Base-by-base conservation (phyloP, 371 early-diverging fungal genomes). In the Fennellomyces sp. region DNA sequence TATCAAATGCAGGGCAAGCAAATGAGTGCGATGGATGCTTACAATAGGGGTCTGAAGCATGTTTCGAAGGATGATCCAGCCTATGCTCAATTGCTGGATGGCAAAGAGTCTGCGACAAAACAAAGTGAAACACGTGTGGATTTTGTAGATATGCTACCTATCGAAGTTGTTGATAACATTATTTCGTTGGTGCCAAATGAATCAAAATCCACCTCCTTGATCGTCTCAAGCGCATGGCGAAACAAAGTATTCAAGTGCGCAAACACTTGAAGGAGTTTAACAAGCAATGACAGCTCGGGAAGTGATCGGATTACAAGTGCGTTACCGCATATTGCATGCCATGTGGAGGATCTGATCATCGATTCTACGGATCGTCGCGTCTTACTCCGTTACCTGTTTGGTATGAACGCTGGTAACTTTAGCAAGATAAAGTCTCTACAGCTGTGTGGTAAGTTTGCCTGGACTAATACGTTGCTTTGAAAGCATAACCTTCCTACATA, bases 1-100 rank as follows among this genome's bases (percentile, higher is more conserved):
- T 49, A 49, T 49, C 28, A 26, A 13, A 49, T 49, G 50, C 50
- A 49, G 17, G 50, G 50, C n/a, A 26, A n/a, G 4, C 50, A 49
- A 10, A 12, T 5, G 7, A n/a, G n/a, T 11, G 50, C 28, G 2
- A 49, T 49, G 2, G 50, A 49, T 12, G 29, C 29, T 0, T 49
- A 49, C 5, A 25, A 7, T 3, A 7, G 26, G 7, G 50, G 50
- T 11, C 29, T 49, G 12, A 5, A 49, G 4, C 5, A 25, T 28
- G 29, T 49, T n/a, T 17, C 2, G n/a, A 26, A 26, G 29, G 27
- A 49, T 49, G 50, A 49, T 27, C 5, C 26, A 13, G 29, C n/a
- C 13, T 28, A 49, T 49, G 50, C 50, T 5, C 50, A 49, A 28
- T 25, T 49, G 3, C 23, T 27, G 13, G n/a, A 25, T 27, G 50